Conservation (phyloP, 202 grass and related monocot genomes). For the Alloteropsis angusta region DNA sequence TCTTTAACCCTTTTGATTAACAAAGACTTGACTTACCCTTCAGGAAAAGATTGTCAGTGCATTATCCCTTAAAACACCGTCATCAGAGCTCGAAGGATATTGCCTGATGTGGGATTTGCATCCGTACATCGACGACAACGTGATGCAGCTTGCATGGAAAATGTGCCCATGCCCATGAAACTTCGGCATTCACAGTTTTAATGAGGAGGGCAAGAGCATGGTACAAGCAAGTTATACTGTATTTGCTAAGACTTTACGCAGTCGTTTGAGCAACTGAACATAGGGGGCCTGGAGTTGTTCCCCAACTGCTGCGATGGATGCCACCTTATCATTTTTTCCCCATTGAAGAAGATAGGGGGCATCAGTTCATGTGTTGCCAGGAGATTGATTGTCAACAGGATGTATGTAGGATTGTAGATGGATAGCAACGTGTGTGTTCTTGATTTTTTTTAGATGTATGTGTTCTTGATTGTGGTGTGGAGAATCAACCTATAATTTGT, state of each 20-base stretch:
- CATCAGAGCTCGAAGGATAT: constrained; percentile 44
- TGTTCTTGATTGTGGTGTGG: background rate
- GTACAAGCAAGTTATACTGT: background rate
- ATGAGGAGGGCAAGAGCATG: background rate
- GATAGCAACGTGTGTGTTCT: background rate
- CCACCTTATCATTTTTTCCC: background rate
- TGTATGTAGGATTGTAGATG: background rate
- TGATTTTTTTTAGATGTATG: too few relatives aligned
- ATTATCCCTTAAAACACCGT: constrained; percentile 40
- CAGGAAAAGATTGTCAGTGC: constrained; percentile 46
- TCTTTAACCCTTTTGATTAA: background rate
- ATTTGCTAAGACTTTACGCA: background rate
- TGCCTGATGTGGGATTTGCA: constrained; percentile 66
- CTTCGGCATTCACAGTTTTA: background rate
- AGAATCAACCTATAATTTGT: background rate
- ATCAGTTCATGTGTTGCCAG: background rate
- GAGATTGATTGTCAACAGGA: background rate
- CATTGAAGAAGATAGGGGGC: background rate
- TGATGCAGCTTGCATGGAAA: constrained; percentile 44
- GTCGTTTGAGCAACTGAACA: background rate
- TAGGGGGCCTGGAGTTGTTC: background rate
- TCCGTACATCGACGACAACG: constrained; percentile 40
- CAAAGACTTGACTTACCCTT: background rate
- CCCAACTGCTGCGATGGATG: background rate
- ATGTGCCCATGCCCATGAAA: constrained; percentile 34